phyloP scores from a whole-genome alignment of 306 rosid genomes.

The Herpetospermum pedunculosum region DNA sequence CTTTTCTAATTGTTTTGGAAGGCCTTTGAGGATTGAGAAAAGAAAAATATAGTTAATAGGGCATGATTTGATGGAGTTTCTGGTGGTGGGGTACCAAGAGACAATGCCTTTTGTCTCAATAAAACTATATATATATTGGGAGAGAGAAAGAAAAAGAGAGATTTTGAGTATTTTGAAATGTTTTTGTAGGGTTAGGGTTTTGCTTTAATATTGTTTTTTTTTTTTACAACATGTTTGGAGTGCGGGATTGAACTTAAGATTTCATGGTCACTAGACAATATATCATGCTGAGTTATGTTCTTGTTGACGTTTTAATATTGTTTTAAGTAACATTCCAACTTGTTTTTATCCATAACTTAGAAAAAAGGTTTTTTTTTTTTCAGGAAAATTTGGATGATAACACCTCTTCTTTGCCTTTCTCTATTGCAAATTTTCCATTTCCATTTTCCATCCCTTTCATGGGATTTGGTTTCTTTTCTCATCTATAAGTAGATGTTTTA shows the following conservation, averaged over 20 bases:
- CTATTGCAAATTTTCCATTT: neutral
- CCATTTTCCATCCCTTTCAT: neutral
- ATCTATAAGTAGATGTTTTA: too few relatives aligned
- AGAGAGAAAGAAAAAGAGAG: neutral
- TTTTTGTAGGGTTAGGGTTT: neutral
- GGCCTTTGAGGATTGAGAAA: neutral
- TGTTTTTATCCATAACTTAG: neutral
- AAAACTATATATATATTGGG: neutral
- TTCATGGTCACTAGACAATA: too few relatives aligned
- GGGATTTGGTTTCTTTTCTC: neutral
- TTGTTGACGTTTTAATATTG: too few relatives aligned
- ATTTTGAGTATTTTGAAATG: neutral
- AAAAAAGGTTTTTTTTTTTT: neutral
- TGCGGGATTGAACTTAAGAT: too few relatives aligned
- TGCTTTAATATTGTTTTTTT: neutral
- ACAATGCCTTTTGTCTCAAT: neutral
- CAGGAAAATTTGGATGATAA: neutral
- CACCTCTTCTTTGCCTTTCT: neutral
- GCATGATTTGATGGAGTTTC: neutral
- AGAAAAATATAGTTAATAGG: neutral
- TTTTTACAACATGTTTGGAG: too few relatives aligned
- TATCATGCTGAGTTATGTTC: too few relatives aligned
- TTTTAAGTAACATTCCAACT: neutral
- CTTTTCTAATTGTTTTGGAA: neutral
- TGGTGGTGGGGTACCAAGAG: conserved; percentile 2